Evolutionary conservation across 2,329 filamentous ascomycete species (phyloP).

Genomic region (Cadophora luteo-olivacea): DNA sequence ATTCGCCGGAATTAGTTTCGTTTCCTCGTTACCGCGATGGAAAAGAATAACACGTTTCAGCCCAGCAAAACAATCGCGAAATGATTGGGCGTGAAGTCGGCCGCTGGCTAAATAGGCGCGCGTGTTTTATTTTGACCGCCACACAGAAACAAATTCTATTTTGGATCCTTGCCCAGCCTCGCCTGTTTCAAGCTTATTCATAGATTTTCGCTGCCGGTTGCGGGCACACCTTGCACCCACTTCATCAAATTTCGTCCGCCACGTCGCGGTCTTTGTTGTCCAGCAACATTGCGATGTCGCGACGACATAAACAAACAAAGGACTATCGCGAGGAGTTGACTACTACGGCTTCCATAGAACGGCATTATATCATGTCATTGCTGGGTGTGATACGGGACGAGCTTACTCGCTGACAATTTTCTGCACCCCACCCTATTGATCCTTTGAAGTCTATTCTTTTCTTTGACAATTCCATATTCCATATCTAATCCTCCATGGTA

Average conservation of each 20-base stretch:
- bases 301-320: not conserved
- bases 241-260: not conserved
- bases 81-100: slow-evolving; percentile 23
- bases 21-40: not conserved
- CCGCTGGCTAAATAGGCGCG: slow-evolving; percentile 26
- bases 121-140: slow-evolving; percentile 23
- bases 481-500: not conserved
- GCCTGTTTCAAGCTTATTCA: slow-evolving; percentile 28
- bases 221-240: not conserved
- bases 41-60: slow-evolving; percentile 9
- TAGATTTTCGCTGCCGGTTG: slow-evolving; percentile 19
- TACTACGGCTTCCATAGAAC: not conserved
- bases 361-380: not conserved
- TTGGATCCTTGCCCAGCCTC: slow-evolving; percentile 17
- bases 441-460: not conserved
- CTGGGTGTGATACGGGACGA: not conserved
- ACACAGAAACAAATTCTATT: slow-evolving; percentile 19
- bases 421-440: not conserved
- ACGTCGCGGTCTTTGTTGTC: slow-evolving; percentile 14
- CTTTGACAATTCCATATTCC: not conserved
- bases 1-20: not conserved
- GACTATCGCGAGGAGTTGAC: not conserved
- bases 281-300: not conserved
- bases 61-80: slow-evolving; percentile 5
- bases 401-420: not conserved